A percentile compares a stretch with the other conserved stretches of the same genome.
Conservation (phyloP, 805 yeast genomes). For the Lipomyces chichibuensis region DNA sequence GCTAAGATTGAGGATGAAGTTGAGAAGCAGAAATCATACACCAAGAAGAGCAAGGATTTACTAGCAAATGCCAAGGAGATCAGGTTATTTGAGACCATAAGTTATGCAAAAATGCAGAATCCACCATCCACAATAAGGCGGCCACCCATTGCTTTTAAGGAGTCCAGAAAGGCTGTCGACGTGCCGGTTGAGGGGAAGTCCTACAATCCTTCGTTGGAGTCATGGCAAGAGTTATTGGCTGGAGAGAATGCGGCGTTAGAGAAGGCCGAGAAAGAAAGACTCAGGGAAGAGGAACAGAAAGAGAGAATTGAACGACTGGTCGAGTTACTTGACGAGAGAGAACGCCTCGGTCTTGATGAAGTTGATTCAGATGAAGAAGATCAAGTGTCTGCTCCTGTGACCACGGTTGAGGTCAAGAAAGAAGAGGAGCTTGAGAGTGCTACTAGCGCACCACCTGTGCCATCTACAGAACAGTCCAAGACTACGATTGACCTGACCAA, state of each 20-base stretch:
- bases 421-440: slow-evolving; percentile 50
- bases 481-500: slow-evolving; percentile 43
- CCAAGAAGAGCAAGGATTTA: slow-evolving; percentile 31
- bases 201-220: slow-evolving; percentile 82
- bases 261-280: slow-evolving; percentile 58
- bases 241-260: slow-evolving; percentile 69
- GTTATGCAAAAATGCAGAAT: slow-evolving; percentile 36
- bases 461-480: not conserved
- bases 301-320: slow-evolving; percentile 67
- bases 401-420: slow-evolving; percentile 60
- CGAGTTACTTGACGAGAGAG: slow-evolving; percentile 63
- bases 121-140: slow-evolving; percentile 54
- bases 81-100: slow-evolving; percentile 14
- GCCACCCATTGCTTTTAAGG: slow-evolving; percentile 61
- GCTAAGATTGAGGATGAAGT: slow-evolving; percentile 9
- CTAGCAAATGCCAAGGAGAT: slow-evolving; percentile 10
- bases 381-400: slow-evolving; percentile 56
- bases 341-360: slow-evolving; percentile 46
- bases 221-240: slow-evolving; percentile 75
- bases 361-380: slow-evolving; percentile 44
- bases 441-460: not conserved
- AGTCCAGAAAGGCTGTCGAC: slow-evolving; percentile 48
- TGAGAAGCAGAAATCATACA: slow-evolving; percentile 26
- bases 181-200: slow-evolving; percentile 87
- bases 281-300: slow-evolving; percentile 63